Conservation (phyloP, 331 rosid species). For the Rosa hybrid region DNA sequence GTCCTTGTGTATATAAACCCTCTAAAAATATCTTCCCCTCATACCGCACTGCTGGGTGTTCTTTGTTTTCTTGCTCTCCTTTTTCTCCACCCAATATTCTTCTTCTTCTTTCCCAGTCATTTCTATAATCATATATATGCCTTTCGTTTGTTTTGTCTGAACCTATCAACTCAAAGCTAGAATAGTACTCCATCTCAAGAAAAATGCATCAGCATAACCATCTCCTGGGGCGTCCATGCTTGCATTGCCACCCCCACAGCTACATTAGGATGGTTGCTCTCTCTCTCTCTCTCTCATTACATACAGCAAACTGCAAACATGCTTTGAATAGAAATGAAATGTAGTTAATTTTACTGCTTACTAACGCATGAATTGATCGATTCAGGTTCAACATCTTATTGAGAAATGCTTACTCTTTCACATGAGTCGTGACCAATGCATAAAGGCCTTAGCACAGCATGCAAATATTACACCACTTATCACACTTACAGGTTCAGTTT, state of each 20-base stretch:
- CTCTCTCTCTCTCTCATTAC: not conserved
- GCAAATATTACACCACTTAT: conserved; percentile 78
- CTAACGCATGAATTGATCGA: conserved; percentile 29
- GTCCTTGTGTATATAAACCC: not conserved
- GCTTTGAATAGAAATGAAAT: not conserved
- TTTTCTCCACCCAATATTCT: conserved; percentile 24
- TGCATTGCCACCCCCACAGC: conserved; percentile 73
- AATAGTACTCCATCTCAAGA: not conserved
- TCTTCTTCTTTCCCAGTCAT: not conserved
- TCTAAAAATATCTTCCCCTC: conserved; percentile 55
- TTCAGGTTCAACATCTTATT: conserved; percentile 89
- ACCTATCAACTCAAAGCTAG: not conserved
- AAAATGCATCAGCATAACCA: conserved; percentile 37
- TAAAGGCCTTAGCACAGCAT: conserved; percentile 59
- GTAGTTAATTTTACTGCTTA: not conserved
- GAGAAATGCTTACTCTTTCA: conserved; percentile 87
- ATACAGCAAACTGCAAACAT: not conserved
- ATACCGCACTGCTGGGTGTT: conserved; percentile 19
- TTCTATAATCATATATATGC: not conserved
- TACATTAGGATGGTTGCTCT: conserved; percentile 72
- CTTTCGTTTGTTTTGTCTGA: conserved; percentile 15
- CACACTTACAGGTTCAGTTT: conserved; percentile 65
- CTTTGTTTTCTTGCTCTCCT: conserved; percentile 29
- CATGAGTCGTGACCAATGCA: conserved; percentile 80
- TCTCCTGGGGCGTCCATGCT: conserved; percentile 64